phyloP scores from a whole-genome alignment of 495 filamentous ascomycete species.

The Podospora anserina region DNA sequence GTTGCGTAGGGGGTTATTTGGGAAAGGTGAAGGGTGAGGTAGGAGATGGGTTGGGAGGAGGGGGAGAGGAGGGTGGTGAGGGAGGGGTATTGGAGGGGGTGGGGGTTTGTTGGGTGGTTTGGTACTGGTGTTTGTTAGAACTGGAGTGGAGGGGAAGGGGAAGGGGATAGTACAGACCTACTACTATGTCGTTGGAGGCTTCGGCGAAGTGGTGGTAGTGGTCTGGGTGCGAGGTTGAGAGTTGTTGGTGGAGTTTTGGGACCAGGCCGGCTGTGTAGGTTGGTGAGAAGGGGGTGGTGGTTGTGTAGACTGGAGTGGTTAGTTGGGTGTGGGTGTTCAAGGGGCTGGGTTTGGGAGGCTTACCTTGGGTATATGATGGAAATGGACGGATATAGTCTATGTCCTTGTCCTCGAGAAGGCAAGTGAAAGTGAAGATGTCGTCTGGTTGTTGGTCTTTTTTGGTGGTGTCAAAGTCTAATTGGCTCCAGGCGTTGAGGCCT shows the following conservation, averaged over 20 bases:
- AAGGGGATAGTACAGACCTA: too few relatives aligned
- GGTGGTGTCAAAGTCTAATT: constrained; percentile 37
- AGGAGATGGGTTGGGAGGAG: constrained; percentile 10
- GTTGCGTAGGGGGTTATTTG: constrained; percentile 52
- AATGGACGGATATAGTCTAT: constrained; percentile 31
- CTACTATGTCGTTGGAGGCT: constrained; percentile 28
- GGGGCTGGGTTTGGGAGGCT: constrained; percentile 13
- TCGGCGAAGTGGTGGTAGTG: constrained; percentile 20
- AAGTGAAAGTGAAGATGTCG: constrained; percentile 40
- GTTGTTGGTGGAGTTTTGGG: constrained; percentile 14
- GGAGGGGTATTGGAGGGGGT: constrained; percentile 30
- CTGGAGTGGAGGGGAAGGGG: neutral
- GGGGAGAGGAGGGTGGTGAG: constrained; percentile 16
- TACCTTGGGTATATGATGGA: constrained; percentile 42
- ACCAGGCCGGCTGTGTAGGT: constrained; percentile 18
- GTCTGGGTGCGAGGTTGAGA: constrained; percentile 12
- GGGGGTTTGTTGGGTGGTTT: constrained; percentile 21
- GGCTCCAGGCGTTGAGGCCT: constrained; percentile 53
- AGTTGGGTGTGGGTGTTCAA: neutral
- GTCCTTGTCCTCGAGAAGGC: constrained; percentile 32
- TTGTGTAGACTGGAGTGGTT: neutral
- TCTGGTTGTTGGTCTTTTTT: constrained; percentile 31
- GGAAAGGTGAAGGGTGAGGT: constrained; percentile 22
- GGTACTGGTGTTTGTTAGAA: too few relatives aligned
- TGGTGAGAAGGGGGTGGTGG: neutral